Percentiles rank a stretch among this genome's conserved stretches.
These are phyloP conservation scores for Aspergillus fumigatus DNA, from an alignment of 2,329 filamentous ascomycete genomes.

Conservation along the genomic window DNA sequence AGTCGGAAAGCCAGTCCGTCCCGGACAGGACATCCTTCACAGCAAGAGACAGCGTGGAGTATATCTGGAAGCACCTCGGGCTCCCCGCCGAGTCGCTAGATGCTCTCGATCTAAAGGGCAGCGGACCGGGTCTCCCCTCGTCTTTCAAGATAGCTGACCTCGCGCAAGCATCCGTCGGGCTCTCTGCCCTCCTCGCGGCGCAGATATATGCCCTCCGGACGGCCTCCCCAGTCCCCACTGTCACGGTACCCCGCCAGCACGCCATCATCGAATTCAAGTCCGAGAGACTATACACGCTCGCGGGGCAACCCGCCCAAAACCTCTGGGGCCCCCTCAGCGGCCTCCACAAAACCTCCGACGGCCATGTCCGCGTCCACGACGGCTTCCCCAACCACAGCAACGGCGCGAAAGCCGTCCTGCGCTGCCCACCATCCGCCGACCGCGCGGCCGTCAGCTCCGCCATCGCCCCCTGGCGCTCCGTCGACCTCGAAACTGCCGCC, in stretches of 20 bases:
- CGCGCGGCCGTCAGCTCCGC: conserved; percentile 38
- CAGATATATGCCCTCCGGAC: conserved; percentile 40
- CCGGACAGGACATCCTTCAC: conserved; percentile 2
- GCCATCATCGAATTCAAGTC: conserved; percentile 52
- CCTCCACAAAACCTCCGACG: conserved; percentile 48
- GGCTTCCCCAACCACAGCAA: conserved; percentile 48
- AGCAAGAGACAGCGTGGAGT: conserved; percentile 6
- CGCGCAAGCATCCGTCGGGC: conserved; percentile 49
- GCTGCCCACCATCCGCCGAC: conserved; percentile 28
- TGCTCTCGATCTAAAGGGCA: conserved; percentile 15
- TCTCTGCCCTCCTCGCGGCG: conserved; percentile 49
- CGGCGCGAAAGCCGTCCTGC: conserved; percentile 44
- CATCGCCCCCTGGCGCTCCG: conserved; percentile 38
- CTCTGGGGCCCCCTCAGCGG: conserved; percentile 47
- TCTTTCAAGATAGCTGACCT: conserved; percentile 53
- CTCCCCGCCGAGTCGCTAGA: conserved; percentile 12
- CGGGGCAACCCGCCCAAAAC: conserved; percentile 30
- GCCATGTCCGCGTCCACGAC: conserved; percentile 54
- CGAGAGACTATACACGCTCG: conserved; percentile 46
- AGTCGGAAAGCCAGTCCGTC: background rate
- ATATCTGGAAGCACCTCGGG: conserved; percentile 16
- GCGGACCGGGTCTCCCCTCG: conserved; percentile 34
- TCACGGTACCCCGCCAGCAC: conserved; percentile 44
- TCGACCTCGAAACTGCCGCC: conserved; percentile 48
- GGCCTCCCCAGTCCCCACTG: conserved; percentile 24